Conservation (phyloP, 139 green algal genomes). For the Micractinium conductrix region DNA sequence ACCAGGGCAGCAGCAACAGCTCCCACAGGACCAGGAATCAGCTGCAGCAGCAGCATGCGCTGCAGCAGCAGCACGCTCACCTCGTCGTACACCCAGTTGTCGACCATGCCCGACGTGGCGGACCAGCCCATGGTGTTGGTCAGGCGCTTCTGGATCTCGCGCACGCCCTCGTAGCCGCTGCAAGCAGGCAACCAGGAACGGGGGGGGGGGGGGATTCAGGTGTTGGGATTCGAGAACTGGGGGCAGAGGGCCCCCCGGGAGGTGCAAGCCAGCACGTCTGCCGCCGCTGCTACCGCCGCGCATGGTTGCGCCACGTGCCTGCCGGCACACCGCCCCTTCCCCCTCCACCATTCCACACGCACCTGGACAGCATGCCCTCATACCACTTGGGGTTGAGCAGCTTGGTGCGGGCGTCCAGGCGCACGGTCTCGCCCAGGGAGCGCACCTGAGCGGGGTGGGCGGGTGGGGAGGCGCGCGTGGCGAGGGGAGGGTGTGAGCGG, state of each 20-base stretch:
- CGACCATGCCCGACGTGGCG: conserved; percentile 91
- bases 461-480: no score
- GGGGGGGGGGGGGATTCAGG: no score
- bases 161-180: conserved; percentile 96
- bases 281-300: no score
- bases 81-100: conserved; percentile 99
- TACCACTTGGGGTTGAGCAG: conserved; percentile 99
- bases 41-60: no score
- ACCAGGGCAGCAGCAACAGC: no score
- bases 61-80: no score
- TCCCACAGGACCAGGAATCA: no score
- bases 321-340: background rate
- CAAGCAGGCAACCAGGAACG: conserved; percentile 76
- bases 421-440: conserved; percentile 93
- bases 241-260: no score
- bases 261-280: no score
- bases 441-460: conserved; percentile 75
- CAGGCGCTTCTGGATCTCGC: conserved; percentile 99
- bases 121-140: conserved; percentile 99
- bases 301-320: no score
- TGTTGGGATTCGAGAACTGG: background rate
- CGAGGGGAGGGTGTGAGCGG: background rate
- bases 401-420: conserved; percentile 98
- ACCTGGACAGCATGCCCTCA: conserved; percentile 27
- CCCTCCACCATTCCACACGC: background rate